phyloP scores from a whole-genome alignment of 495 filamentous ascomycete species.

The Zalerion maritima region DNA sequence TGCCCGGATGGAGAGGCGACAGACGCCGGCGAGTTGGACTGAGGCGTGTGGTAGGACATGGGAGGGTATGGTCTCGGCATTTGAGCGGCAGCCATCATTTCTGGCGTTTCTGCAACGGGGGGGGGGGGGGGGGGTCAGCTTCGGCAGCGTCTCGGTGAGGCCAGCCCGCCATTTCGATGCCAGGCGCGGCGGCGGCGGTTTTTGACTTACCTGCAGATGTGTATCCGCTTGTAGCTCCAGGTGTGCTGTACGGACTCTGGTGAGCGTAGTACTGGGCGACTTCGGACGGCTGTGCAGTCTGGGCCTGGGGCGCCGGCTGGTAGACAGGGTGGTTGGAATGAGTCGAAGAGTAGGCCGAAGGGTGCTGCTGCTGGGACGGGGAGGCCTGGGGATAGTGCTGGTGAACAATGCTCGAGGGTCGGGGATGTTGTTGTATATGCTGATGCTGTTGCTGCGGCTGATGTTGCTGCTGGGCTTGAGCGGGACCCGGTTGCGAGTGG shows the following conservation, averaged over 20 bases:
- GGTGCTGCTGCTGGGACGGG: slow-evolving; percentile 33
- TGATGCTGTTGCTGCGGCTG: slow-evolving; percentile 26
- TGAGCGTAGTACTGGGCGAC: slow-evolving; percentile 58
- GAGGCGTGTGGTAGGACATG: slow-evolving; percentile 82
- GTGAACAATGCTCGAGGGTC: slow-evolving; percentile 49
- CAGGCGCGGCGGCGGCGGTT: slow-evolving; percentile 8
- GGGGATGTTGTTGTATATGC: slow-evolving; percentile 41
- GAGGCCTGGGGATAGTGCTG: slow-evolving; percentile 46
- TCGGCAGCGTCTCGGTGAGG: slow-evolving; percentile 2
- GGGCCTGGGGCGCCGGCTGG: slow-evolving; percentile 28
- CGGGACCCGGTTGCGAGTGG: slow-evolving; percentile 38
- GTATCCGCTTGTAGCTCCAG: slow-evolving; percentile 54
- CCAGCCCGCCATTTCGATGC: slow-evolving; percentile 1
- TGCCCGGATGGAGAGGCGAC: slow-evolving; percentile 80
- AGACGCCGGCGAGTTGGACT: slow-evolving; percentile 92
- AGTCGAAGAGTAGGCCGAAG: slow-evolving; percentile 42
- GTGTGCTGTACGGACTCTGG: slow-evolving; percentile 58
- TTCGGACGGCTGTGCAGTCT: slow-evolving; percentile 40
- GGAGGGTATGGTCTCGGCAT: slow-evolving; percentile 81
- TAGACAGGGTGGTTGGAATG: slow-evolving; percentile 25
- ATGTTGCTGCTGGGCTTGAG: slow-evolving; percentile 22
- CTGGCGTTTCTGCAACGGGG: slow-evolving; percentile 69
- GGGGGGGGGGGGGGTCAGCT: slow-evolving; percentile 13
- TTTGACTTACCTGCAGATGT: slow-evolving; percentile 67
- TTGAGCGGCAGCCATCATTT: slow-evolving; percentile 87